Evolutionary conservation across 495 filamentous ascomycete species (phyloP).

Genomic region (Hyaloscypha bicolor): DNA sequence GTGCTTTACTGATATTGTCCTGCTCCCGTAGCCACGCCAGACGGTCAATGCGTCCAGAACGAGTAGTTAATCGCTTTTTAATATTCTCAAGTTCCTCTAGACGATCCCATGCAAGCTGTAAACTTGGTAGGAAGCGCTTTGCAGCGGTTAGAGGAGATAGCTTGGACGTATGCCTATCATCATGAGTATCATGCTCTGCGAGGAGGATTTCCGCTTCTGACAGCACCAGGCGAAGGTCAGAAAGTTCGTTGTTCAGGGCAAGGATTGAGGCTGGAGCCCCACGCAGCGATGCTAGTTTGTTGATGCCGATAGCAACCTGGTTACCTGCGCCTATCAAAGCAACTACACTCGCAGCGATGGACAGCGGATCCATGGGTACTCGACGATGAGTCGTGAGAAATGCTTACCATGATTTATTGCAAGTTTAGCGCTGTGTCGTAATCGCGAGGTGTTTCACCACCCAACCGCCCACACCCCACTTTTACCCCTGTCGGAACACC

Average conservation of each 20-base stretch:
- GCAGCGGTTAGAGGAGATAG: not conserved
- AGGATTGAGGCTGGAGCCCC: not conserved
- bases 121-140: not conserved
- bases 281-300: not conserved
- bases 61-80: too few species aligned
- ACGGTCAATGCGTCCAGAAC: too few species aligned
- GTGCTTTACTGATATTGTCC: too few species aligned
- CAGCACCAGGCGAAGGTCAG: not conserved
- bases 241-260: slow-evolving; percentile 10
- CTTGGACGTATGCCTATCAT: not conserved
- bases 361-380: not conserved
- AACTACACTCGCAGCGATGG: not conserved
- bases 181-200: not conserved
- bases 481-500: too few species aligned
- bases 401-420: too few species aligned
- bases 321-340: not conserved
- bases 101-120: not conserved
- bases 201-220: not conserved
- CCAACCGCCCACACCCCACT: too few species aligned
- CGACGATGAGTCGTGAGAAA: too few species aligned
- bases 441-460: too few species aligned
- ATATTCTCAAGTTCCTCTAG: too few species aligned
- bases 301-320: not conserved
- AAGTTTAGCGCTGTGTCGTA: too few species aligned
- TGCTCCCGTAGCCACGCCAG: too few species aligned